Percentiles rank a stretch among this genome's conserved stretches.
Evolutionary conservation across 495 filamentous ascomycete genomes (phyloP).

Genomic region (Penicillium nucicola): DNA sequence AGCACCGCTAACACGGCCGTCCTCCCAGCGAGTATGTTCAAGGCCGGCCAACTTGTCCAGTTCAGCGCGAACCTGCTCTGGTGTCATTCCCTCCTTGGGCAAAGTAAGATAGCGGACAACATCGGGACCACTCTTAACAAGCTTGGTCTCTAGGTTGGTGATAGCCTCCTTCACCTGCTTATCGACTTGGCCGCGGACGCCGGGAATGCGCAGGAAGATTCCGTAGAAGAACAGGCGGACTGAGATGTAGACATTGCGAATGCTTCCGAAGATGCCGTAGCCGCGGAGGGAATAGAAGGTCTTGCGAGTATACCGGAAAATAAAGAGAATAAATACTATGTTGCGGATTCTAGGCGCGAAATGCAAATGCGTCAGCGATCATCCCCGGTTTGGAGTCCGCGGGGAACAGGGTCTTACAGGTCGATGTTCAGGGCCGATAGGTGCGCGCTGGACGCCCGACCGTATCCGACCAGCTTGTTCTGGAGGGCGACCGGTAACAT

Average conservation of each 20-base stretch:
- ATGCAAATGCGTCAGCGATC: slow-evolving; percentile 7
- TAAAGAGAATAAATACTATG: slow-evolving; percentile 83
- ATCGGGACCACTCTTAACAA: slow-evolving; percentile 70
- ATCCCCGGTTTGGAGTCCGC: slow-evolving; percentile 5
- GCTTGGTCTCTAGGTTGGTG: slow-evolving; percentile 72
- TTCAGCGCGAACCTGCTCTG: slow-evolving; percentile 76
- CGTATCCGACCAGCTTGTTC: slow-evolving; percentile 42
- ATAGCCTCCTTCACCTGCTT: slow-evolving; percentile 40
- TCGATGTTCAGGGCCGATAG: slow-evolving; percentile 71
- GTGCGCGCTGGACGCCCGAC: slow-evolving; percentile 53
- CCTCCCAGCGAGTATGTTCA: slow-evolving; percentile 96
- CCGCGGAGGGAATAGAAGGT: slow-evolving; percentile 80
- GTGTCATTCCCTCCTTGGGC: slow-evolving; percentile 81
- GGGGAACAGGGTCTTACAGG: slow-evolving; percentile 57
- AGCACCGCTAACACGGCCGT: slow-evolving; percentile 89
- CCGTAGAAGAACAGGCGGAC: slow-evolving; percentile 73
- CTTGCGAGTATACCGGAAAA: slow-evolving; percentile 82
- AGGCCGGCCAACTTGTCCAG: slow-evolving; percentile 74
- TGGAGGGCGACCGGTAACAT: slow-evolving; percentile 37
- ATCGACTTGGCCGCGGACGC: slow-evolving; percentile 59
- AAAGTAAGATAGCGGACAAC: slow-evolving; percentile 71
- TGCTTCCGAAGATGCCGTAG: slow-evolving; percentile 78
- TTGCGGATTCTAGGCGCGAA: slow-evolving; percentile 66
- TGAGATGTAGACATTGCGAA: slow-evolving; percentile 67
- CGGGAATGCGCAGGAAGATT: slow-evolving; percentile 79